Evolutionary conservation across 805 yeast genomes (phyloP).

Genomic region (Ogataea pilisensis): DNA sequence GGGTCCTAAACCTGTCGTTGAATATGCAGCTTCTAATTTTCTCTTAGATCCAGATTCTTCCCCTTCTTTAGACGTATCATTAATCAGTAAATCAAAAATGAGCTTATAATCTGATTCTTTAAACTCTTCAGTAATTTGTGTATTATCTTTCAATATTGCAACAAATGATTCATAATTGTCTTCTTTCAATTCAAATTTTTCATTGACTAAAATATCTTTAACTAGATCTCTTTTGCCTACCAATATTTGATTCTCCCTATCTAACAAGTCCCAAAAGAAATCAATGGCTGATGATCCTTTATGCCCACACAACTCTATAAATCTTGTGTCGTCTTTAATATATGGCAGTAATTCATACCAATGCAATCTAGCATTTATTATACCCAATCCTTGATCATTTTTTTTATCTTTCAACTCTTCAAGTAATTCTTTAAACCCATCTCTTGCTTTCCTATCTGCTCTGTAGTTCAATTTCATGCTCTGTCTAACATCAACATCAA

Average conservation of each 20-base stretch:
- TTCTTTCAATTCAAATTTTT: conserved; percentile 7
- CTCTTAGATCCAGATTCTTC: conserved; percentile 6
- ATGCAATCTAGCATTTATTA: conserved; percentile 44
- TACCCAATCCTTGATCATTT: conserved; percentile 19
- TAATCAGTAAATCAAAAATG: conserved; percentile 18
- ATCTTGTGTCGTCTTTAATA: conserved; percentile 53
- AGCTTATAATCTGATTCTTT: conserved; percentile 14
- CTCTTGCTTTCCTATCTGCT: conserved; percentile 63
- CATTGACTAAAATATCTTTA: conserved; percentile 41
- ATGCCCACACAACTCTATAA: conserved; percentile 62
- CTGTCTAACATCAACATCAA: conserved; percentile 25
- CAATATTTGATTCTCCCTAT: conserved; percentile 52
- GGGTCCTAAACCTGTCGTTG: not conserved
- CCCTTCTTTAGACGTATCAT: conserved; percentile 6
- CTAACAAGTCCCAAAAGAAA: conserved; percentile 69
- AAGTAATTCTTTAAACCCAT: conserved; percentile 48
- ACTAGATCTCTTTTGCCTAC: conserved; percentile 58
- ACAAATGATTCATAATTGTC: not conserved
- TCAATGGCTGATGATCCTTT: conserved; percentile 77
- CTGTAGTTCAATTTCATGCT: conserved; percentile 42
- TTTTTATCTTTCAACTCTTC: conserved; percentile 26
- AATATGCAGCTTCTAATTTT: conserved; percentile 6
- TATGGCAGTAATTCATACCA: conserved; percentile 55
- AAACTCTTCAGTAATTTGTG: conserved; percentile 2
- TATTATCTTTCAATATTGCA: not conserved